Conservation (phyloP, 2,329 filamentous ascomycete species). For the Dothideomycetidae sp. region DNA sequence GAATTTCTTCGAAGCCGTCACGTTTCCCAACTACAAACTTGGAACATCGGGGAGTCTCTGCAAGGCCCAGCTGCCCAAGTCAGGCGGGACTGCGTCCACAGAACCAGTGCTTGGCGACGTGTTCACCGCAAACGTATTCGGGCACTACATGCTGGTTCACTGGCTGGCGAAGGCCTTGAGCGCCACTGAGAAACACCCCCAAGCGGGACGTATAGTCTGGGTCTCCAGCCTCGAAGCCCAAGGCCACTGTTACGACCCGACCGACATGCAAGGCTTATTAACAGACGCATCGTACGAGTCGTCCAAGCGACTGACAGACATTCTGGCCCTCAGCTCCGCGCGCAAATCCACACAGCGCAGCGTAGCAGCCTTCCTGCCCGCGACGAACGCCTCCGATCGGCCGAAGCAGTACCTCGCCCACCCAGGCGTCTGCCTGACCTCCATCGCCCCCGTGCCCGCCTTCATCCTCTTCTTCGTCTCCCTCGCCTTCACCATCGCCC, state of each 20-base stretch:
- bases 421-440: constrained; percentile 73
- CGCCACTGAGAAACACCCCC: too few species aligned
- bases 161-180: constrained; percentile 63
- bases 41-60: constrained; percentile 41
- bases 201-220: constrained; percentile 57
- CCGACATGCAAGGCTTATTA: constrained; percentile 63
- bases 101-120: constrained; percentile 60
- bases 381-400: constrained; percentile 18
- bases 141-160: constrained; percentile 82
- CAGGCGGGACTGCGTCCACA: constrained; percentile 14
- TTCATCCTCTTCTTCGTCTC: constrained; percentile 58
- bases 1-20: constrained; percentile 52
- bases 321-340: constrained; percentile 59
- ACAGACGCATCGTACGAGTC: constrained; percentile 61
- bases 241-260: constrained; percentile 40
- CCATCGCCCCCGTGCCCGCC: constrained; percentile 59
- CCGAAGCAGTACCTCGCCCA: constrained; percentile 68
- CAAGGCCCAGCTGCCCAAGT: constrained; percentile 32
- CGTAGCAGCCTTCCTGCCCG: constrained; percentile 42
- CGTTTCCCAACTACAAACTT: constrained; percentile 67
- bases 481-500: constrained; percentile 52
- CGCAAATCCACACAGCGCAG: constrained; percentile 49
- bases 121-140: constrained; percentile 87
- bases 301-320: constrained; percentile 73
- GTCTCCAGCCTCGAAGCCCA: constrained; percentile 66